Evolutionary conservation across 768 basidiomycete species (phyloP).

Genomic region (Amanita pallidorosea): DNA sequence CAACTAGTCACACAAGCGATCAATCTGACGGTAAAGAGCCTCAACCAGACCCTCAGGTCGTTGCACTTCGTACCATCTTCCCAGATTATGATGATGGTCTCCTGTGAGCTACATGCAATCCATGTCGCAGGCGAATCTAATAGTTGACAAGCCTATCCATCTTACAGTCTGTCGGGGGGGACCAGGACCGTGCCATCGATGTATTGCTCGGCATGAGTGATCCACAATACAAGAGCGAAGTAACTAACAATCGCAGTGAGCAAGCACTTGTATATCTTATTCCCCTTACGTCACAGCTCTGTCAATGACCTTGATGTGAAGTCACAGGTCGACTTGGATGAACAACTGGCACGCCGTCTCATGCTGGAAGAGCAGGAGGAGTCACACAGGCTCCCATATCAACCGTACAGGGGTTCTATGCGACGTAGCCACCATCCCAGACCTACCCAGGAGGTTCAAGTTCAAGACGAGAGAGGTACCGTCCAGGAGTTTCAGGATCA

Average conservation of each 20-base stretch:
- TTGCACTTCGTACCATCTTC: slow-evolving; percentile 56
- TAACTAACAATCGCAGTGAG: slow-evolving; percentile 12
- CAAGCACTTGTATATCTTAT: slow-evolving; percentile 11
- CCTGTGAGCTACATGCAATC: slow-evolving; percentile 32
- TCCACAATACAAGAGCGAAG: slow-evolving; percentile 50
- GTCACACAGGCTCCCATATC: slow-evolving; percentile 15
- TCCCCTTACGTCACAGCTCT: background rate
- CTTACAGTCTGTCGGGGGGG: slow-evolving; percentile 56
- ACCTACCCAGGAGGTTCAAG: slow-evolving; percentile 3
- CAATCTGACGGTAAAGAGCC: background rate
- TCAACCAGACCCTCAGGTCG: slow-evolving; percentile 34
- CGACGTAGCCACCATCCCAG: slow-evolving; percentile 11
- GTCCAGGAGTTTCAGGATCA: slow-evolving; percentile 66
- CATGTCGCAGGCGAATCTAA: background rate
- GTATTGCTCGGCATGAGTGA: slow-evolving; percentile 78
- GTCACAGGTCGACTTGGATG: slow-evolving; percentile 67
- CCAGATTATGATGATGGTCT: slow-evolving; percentile 72
- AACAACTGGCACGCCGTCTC: slow-evolving; percentile 65
- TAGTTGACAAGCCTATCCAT: slow-evolving; percentile 43
- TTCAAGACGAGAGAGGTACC: slow-evolving; percentile 31
- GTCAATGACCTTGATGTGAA: slow-evolving; percentile 9
- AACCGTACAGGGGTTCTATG: slow-evolving; percentile 7
- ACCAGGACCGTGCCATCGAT: slow-evolving; percentile 72
- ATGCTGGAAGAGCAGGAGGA: slow-evolving; percentile 51
- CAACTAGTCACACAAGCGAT: background rate